Percentiles rank a stretch among this genome's conserved stretches.
These are phyloP conservation scores for Spergularia bocconei DNA, from an alignment of 148 eudicot species.

Conservation along the genomic window DNA sequence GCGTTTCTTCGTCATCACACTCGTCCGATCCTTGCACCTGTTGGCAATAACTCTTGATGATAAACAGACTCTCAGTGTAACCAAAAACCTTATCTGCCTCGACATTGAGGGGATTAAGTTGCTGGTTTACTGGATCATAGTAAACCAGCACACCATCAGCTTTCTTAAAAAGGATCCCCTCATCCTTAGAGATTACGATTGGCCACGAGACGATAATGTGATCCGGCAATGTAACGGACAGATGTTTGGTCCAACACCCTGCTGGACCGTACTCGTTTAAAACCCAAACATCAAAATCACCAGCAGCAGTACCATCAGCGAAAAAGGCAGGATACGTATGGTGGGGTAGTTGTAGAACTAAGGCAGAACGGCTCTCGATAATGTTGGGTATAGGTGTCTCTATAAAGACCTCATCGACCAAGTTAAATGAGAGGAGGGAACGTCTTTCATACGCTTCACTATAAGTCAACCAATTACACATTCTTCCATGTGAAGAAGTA, in stretches of 20 bases:
- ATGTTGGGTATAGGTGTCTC: too few species aligned
- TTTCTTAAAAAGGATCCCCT: too few species aligned
- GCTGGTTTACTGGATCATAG: too few species aligned
- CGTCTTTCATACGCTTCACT: too few species aligned
- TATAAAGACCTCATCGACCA: slow-evolving; percentile 1
- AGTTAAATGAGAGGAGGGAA: neutral
- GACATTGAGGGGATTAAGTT: neutral
- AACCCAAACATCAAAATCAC: slow-evolving; percentile 1
- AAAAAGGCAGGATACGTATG: too few species aligned
- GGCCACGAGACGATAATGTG: neutral
- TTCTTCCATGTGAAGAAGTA: neutral
- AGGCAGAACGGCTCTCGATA: too few species aligned
- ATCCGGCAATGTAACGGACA: neutral
- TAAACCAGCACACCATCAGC: too few species aligned
- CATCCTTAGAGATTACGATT: neutral
- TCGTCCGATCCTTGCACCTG: too few species aligned
- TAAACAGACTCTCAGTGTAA: slow-evolving; percentile 3
- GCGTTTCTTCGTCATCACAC: too few species aligned
- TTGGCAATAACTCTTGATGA: neutral
- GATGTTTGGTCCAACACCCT: neutral
- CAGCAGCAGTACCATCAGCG: neutral
- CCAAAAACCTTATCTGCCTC: neutral
- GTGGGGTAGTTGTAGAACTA: too few species aligned
- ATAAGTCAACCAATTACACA: slow-evolving; percentile 6
- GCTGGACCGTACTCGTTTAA: neutral